phyloP scores from a whole-genome alignment of 1,284 basidiomycete genomes.

The Leccinum fallax region DNA sequence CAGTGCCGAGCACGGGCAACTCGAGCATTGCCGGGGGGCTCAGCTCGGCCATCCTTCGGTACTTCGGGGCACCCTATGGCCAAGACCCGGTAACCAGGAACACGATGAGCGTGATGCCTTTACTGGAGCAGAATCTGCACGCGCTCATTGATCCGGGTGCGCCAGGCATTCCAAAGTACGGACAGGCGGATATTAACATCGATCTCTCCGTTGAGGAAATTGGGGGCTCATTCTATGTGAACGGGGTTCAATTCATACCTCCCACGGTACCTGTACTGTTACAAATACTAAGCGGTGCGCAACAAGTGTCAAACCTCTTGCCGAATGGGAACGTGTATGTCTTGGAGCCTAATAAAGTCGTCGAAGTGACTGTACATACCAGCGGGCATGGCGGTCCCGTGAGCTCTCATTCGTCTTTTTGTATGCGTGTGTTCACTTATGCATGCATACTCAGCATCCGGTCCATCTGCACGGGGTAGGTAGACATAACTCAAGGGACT shows the following conservation, averaged over 20 bases:
- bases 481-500: background rate
- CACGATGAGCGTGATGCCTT: slow-evolving; percentile 23
- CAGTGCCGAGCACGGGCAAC: slow-evolving; percentile 17
- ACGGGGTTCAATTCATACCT: slow-evolving; percentile 24
- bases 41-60: slow-evolving; percentile 57
- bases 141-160: slow-evolving; percentile 37
- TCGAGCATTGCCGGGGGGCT: slow-evolving; percentile 38
- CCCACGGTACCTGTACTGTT: slow-evolving; percentile 38
- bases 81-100: slow-evolving; percentile 43
- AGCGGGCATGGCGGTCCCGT: slow-evolving; percentile 21
- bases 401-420: slow-evolving; percentile 1
- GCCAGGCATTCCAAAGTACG: slow-evolving; percentile 33
- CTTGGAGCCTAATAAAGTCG: slow-evolving; percentile 35
- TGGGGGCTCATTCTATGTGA: slow-evolving; percentile 25
- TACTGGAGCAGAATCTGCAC: slow-evolving; percentile 38
- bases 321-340: slow-evolving; percentile 33
- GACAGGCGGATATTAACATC: slow-evolving; percentile 36
- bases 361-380: slow-evolving; percentile 36
- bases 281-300: slow-evolving; percentile 40
- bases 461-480: slow-evolving; percentile 34
- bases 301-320: slow-evolving; percentile 28
- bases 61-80: slow-evolving; percentile 42
- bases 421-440: slow-evolving; percentile 1
- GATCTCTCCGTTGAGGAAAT: slow-evolving; percentile 18
- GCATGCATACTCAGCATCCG: slow-evolving; percentile 33